Evolutionary conservation across 768 basidiomycete genomes (phyloP), one percentile per base, ranked within the genome.

Genomic region (Auricularia sp.): DNA sequence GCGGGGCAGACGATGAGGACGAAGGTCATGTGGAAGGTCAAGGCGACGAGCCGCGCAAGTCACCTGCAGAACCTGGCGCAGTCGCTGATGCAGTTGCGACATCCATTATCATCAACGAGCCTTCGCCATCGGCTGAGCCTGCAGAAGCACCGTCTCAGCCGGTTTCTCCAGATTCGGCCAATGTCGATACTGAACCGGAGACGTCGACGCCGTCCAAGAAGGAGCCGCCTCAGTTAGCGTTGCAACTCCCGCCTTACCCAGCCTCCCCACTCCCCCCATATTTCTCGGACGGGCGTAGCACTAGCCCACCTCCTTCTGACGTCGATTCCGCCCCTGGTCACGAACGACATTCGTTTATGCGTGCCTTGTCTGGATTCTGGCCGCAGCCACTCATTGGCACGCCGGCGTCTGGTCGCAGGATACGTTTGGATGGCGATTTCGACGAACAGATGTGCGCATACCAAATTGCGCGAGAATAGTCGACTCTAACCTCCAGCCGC

Each of bases 311-410:
- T 18, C 75, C 77, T 11, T 79, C 80, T 21, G 86, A 87, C 64
- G 67, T 81, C 7, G 89, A 90, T 56, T 70, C 77, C 12, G 72
- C 78, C 16, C 73, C 80, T 59, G 83, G 84, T 12, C 76, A 82
- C 7, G 88, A 91, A 69, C 80, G 90, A 14, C 78, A 80, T 63
- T 92, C 91, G 1, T 84, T 97, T 66, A 76, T 96, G 62, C 92
- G 90, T 71, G 88, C 93, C 1, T 67, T 93, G 18, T 90, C 91
- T 3, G 90, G 88, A 29, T 81, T 96, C 14, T 96, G 91, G 90
- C 84, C 85, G 2, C 77, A 86, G 69, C 74, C 83, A 72, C 64
- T 80, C 56, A 23, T 67, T 76, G 85, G 65, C 73, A 83, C 70
- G 68, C 77, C 56, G 10, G 34, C 29, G 3, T 59, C 56, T 4